Evolutionary conservation across 148 eudicot genomes (phyloP).

Genomic region (Rhododendron mucronatum): DNA sequence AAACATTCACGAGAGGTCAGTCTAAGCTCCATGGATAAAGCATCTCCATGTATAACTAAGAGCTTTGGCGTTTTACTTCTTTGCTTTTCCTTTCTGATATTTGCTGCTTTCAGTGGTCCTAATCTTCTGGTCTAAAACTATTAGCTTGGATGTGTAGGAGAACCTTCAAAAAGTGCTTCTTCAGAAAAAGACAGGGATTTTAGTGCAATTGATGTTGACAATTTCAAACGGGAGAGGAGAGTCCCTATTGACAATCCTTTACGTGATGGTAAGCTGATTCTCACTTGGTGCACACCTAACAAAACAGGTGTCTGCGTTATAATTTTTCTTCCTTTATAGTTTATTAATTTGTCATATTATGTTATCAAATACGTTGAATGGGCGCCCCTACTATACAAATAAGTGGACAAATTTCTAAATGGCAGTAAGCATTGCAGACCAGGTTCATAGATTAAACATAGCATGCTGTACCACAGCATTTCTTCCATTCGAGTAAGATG

Average conservation of each 20-base stretch:
- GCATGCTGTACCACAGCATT: not conserved
- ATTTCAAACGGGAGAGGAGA: slow-evolving; percentile 12
- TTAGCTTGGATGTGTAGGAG: slow-evolving; percentile 30
- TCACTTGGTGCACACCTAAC: slow-evolving; percentile 6
- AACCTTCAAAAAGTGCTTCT: slow-evolving; percentile 19
- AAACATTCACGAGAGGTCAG: slow-evolving; percentile 11
- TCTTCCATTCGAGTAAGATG: not conserved
- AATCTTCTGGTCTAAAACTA: not conserved
- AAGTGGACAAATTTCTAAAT: not conserved
- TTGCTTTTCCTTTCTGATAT: not conserved
- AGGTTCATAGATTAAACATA: not conserved
- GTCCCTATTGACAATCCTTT: slow-evolving; percentile 28
- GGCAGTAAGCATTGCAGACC: not conserved
- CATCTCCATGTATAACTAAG: not conserved
- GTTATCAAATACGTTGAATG: not conserved
- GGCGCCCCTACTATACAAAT: not conserved
- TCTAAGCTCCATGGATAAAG: not conserved
- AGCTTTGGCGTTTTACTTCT: not conserved
- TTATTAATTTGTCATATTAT: slow-evolving; percentile 1
- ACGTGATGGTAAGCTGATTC: slow-evolving; percentile 61
- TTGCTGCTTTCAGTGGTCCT: not conserved
- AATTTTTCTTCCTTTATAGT: not conserved
- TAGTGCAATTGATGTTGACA: slow-evolving; percentile 16
- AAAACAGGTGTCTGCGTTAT: not conserved
- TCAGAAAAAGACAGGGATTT: slow-evolving; percentile 18